These are phyloP conservation scores for Aspergillus tanneri DNA, from an alignment of 2,329 filamentous ascomycete species.

Conservation along the genomic window DNA sequence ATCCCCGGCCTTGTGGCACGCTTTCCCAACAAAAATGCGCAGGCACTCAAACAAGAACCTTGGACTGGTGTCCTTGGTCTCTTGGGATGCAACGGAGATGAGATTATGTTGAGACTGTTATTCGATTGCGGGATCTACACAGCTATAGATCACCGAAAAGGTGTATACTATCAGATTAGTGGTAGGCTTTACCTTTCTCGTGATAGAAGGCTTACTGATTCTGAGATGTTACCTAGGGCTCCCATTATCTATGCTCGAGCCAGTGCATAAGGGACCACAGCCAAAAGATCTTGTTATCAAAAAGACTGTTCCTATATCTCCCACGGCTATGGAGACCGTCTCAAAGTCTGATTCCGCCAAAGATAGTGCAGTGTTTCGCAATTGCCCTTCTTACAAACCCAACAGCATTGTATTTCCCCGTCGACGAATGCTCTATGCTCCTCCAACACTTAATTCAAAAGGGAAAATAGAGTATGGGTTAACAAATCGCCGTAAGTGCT, in stretches of 20 bases:
- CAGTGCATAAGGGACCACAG: constrained; percentile 15
- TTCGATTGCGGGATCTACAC: constrained; percentile 75
- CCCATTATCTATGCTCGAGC: constrained; percentile 32
- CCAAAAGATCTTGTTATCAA: neutral
- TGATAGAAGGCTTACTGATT: neutral
- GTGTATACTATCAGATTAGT: constrained; percentile 75
- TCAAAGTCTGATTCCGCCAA: neutral
- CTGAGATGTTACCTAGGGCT: constrained; percentile 23
- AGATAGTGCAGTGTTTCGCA: neutral
- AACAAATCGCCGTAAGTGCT: constrained; percentile 70
- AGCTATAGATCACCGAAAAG: constrained; percentile 57
- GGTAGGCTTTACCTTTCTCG: constrained; percentile 50
- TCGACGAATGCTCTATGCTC: constrained; percentile 82
- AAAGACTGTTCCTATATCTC: neutral
- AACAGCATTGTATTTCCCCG: constrained; percentile 73
- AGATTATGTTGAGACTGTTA: constrained; percentile 74
- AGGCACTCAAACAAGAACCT: constrained; percentile 63
- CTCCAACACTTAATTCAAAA: constrained; percentile 66
- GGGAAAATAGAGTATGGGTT: constrained; percentile 71
- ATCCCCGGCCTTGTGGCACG: constrained; percentile 67
- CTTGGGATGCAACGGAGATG: constrained; percentile 72
- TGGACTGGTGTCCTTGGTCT: constrained; percentile 76
- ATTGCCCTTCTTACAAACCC: constrained; percentile 20
- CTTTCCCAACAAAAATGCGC: constrained; percentile 69
- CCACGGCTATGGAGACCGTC: neutral